A percentile compares a stretch with the other conserved stretches of the same genome.
These are phyloP conservation scores for Pterocarpus santalinus DNA, from an alignment of 306 rosid genomes.

Conservation along the genomic window DNA sequence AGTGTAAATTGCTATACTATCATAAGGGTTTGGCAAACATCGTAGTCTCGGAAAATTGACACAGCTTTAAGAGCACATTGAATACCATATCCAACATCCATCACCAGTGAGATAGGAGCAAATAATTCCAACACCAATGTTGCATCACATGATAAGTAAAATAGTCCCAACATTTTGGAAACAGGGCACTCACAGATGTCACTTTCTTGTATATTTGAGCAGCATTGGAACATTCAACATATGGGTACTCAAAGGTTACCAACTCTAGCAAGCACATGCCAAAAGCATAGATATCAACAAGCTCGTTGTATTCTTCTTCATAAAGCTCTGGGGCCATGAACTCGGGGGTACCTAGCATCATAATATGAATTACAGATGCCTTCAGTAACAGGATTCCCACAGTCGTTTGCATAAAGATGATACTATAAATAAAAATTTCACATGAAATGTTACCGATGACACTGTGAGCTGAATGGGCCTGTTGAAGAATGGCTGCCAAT, in stretches of 20 bases:
- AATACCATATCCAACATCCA: constrained; percentile 16
- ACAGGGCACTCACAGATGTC: constrained; percentile 75
- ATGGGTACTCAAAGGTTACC: constrained; percentile 95
- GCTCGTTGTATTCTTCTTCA: constrained; percentile 96
- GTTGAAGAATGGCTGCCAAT: constrained; percentile 92
- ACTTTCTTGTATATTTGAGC: constrained; percentile 99
- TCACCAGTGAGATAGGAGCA: constrained; percentile 25
- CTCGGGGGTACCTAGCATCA: constrained; percentile 86
- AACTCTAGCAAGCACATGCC: constrained; percentile 98
- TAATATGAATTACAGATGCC: constrained; percentile 34
- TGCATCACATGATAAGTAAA: constrained; percentile 29
- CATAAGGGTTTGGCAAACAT: constrained; percentile 37
- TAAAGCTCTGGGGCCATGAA: constrained; percentile 99
- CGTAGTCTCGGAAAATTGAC: constrained; percentile 12
- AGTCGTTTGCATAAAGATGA: constrained; percentile 16
- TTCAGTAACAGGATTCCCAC: constrained; percentile 34
- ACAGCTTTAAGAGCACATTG: neutral
- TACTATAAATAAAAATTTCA: constrained; percentile 32
- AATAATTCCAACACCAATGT: constrained; percentile 34
- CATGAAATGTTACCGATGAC: constrained; percentile 76
- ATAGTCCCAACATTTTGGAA: constrained; percentile 36
- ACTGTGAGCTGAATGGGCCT: constrained; percentile 94
- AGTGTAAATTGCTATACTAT: constrained; percentile 11
- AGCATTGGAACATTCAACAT: constrained; percentile 90
- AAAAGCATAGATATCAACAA: constrained; percentile 96